Conservation (phyloP, 2,329 filamentous ascomycete genomes). For the Ceratocystis papillata region DNA sequence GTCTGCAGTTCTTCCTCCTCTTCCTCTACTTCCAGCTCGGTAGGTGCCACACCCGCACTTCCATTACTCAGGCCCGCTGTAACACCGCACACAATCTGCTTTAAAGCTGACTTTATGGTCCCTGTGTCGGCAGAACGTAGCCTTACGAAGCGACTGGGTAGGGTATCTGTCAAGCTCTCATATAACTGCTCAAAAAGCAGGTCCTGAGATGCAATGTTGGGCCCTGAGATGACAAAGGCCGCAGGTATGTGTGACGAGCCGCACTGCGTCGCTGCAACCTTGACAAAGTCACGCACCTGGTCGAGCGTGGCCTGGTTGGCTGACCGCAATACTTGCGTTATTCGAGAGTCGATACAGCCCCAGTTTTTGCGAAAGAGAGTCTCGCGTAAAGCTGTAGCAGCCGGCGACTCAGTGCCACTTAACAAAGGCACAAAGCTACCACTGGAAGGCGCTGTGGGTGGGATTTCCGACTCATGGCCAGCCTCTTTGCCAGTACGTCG, state of each 20-base stretch:
- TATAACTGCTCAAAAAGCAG: slow-evolving; percentile 62
- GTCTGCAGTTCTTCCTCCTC: slow-evolving; percentile 30
- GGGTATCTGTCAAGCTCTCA: slow-evolving; percentile 40
- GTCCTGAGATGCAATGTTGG: slow-evolving; percentile 65
- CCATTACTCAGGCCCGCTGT: slow-evolving; percentile 33
- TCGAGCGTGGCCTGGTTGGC: slow-evolving; percentile 51
- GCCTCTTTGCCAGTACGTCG: slow-evolving; percentile 42
- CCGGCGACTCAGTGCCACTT: slow-evolving; percentile 42
- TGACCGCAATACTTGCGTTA: slow-evolving; percentile 49
- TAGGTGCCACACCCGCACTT: slow-evolving; percentile 38
- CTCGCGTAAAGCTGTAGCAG: slow-evolving; percentile 44
- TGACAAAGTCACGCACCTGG: slow-evolving; percentile 48
- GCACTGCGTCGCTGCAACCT: slow-evolving; percentile 24
- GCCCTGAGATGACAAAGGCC: slow-evolving; percentile 64
- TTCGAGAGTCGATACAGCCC: slow-evolving; percentile 50
- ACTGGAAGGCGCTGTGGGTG: slow-evolving; percentile 12
- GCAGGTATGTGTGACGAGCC: slow-evolving; percentile 41
- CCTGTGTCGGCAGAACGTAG: slow-evolving; percentile 60
- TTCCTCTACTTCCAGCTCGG: slow-evolving; percentile 31
- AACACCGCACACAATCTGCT: slow-evolving; percentile 59
- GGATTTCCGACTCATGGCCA: slow-evolving; percentile 19
- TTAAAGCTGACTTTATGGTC: slow-evolving; percentile 60
- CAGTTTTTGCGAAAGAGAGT: slow-evolving; percentile 53
- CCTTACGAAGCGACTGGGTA: slow-evolving; percentile 49
- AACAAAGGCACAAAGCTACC: slow-evolving; percentile 43